Percentiles rank a stretch among this genome's conserved stretches.
These are phyloP conservation scores for Ramaria rubella DNA, from an alignment of 768 basidiomycete species.

Conservation along the genomic window DNA sequence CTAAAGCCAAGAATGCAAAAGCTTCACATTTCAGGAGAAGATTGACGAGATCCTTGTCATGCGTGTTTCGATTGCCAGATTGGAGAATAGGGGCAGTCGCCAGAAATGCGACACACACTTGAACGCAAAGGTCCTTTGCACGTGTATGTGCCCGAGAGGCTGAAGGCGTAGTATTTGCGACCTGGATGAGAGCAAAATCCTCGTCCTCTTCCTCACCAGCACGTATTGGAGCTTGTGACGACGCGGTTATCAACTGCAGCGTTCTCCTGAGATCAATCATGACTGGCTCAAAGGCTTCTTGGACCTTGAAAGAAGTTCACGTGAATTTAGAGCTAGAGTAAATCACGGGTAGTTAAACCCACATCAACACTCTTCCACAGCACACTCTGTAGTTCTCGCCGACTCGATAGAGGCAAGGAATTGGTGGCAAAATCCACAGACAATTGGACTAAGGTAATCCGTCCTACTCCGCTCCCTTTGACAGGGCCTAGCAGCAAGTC, in stretches of 20 bases:
- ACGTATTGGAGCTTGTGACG: not conserved
- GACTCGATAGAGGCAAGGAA: constrained; percentile 14
- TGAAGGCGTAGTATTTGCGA: constrained; percentile 27
- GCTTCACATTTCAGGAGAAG: constrained; percentile 42
- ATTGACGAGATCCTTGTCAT: constrained; percentile 55
- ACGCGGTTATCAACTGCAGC: constrained; percentile 34
- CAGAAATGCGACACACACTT: constrained; percentile 52
- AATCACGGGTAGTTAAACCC: constrained; percentile 20
- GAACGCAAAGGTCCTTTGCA: constrained; percentile 14
- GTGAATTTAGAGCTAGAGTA: not conserved
- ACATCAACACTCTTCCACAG: constrained; percentile 72
- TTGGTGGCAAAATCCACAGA: not conserved
- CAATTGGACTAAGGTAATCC: constrained; percentile 27
- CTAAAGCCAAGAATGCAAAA: constrained; percentile 54
- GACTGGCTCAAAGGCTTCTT: constrained; percentile 36
- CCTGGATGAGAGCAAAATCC: constrained; percentile 50
- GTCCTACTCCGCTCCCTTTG: constrained; percentile 53
- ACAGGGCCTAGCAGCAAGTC: constrained; percentile 44
- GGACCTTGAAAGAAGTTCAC: constrained; percentile 37
- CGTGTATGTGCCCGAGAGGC: constrained; percentile 25
- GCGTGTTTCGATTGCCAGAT: constrained; percentile 50
- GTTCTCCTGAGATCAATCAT: constrained; percentile 32
- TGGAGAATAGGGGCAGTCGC: constrained; percentile 58
- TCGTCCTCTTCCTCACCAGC: constrained; percentile 35
- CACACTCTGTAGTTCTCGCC: constrained; percentile 43